Evolutionary conservation across 352 stramenopile genomes (phyloP).

Genomic region (Phytophthora multivora): DNA sequence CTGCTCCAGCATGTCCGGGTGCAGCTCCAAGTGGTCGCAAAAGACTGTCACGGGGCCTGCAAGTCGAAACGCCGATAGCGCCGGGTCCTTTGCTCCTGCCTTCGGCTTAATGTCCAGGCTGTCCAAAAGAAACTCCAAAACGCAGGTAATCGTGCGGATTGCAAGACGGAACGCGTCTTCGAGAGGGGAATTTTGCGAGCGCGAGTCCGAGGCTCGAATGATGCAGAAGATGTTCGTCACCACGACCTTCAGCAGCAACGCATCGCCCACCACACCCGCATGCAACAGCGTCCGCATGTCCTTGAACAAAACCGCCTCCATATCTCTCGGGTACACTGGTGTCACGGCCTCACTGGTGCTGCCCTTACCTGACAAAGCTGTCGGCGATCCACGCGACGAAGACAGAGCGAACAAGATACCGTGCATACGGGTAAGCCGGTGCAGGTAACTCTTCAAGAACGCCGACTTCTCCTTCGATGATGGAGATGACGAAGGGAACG

Average conservation of each 20-base stretch:
- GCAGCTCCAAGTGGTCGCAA: constrained; percentile 63
- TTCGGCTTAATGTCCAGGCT: constrained; percentile 35
- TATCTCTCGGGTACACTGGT: constrained; percentile 62
- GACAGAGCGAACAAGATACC: constrained; percentile 81
- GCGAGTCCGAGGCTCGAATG: constrained; percentile 39
- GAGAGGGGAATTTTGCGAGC: constrained; percentile 17
- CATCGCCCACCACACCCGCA: constrained; percentile 69
- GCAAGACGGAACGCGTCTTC: constrained; percentile 67
- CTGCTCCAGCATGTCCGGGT: constrained; percentile 50
- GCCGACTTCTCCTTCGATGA: constrained; percentile 78
- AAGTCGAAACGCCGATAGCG: constrained; percentile 39
- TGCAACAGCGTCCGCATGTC: constrained; percentile 63
- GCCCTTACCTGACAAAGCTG: constrained; percentile 11
- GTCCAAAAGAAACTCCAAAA: constrained; percentile 57
- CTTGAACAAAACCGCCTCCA: constrained; percentile 68
- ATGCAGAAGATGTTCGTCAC: constrained; percentile 84
- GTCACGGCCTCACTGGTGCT: constrained; percentile 9
- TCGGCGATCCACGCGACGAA: constrained; percentile 27
- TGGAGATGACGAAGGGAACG: constrained; percentile 44
- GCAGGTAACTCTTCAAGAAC: constrained; percentile 88
- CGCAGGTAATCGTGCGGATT: constrained; percentile 43
- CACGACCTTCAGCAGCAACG: constrained; percentile 78
- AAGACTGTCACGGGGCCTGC: constrained; percentile 68
- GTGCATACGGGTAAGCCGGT: constrained; percentile 86
- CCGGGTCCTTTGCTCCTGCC: constrained; percentile 24